Conservation (phyloP, 2,329 filamentous ascomycete genomes). For the Aspergillus sp. region DNA sequence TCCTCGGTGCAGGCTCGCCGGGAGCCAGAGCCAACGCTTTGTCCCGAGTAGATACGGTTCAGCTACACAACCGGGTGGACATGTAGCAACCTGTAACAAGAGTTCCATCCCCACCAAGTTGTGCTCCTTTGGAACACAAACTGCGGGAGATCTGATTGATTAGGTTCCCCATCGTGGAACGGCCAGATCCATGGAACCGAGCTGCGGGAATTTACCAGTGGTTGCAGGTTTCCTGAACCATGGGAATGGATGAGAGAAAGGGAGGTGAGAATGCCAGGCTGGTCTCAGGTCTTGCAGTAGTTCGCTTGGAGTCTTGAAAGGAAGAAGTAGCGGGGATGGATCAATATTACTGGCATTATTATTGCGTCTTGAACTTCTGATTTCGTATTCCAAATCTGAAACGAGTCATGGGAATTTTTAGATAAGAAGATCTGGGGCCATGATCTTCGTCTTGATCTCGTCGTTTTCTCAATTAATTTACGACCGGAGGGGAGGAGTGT, state of each 20-base stretch:
- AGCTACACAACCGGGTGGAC: conserved; percentile 1
- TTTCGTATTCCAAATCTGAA: neutral
- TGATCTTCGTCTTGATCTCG: neutral
- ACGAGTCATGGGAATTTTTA: neutral
- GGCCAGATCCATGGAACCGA: conserved; percentile 19
- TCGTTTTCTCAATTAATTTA: neutral
- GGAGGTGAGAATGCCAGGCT: neutral
- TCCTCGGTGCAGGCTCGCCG: neutral
- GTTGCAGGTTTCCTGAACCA: conserved; percentile 11
- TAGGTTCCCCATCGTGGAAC: conserved; percentile 21
- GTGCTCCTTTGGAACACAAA: conserved; percentile 1
- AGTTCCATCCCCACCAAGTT: neutral
- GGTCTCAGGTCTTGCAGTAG: neutral
- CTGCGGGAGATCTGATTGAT: conserved; percentile 15
- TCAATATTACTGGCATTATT: neutral
- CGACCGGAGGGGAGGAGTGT: neutral
- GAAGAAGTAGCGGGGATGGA: neutral
- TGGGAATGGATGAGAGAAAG: neutral
- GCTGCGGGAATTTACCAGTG: conserved; percentile 21
- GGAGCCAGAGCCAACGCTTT: neutral
- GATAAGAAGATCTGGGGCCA: neutral
- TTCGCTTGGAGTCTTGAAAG: neutral
- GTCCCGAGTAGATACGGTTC: neutral
- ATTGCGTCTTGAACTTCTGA: neutral
- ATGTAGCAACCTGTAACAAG: conserved; percentile 8